Conservation (phyloP, 495 filamentous ascomycete genomes). For the Cercophora samala region DNA sequence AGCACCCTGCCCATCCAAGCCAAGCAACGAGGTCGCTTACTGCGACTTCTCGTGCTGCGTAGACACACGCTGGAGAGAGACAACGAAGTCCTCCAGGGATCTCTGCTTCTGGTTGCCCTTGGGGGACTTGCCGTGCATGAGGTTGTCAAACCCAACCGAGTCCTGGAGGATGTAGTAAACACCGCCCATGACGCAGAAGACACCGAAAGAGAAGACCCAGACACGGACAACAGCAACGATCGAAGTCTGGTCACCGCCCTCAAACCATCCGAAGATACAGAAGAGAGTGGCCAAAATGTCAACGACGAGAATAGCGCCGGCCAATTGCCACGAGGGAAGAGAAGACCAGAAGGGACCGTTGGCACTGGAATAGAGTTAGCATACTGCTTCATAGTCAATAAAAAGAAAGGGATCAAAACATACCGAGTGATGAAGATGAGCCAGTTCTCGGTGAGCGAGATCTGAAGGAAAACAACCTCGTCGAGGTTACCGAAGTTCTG, state of each 20-base stretch:
- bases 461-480: slow-evolving; percentile 82
- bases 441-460: slow-evolving; percentile 92
- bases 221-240: slow-evolving; percentile 79
- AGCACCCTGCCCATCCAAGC: slow-evolving; percentile 5
- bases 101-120: slow-evolving; percentile 72
- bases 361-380: slow-evolving; percentile 46
- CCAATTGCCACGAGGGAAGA: slow-evolving; percentile 76
- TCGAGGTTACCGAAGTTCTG: slow-evolving; percentile 82
- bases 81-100: slow-evolving; percentile 79
- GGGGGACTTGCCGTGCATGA: slow-evolving; percentile 84
- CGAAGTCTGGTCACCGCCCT: slow-evolving; percentile 56
- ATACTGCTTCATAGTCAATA: background rate
- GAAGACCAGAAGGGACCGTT: slow-evolving; percentile 83
- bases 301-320: slow-evolving; percentile 71
- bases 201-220: slow-evolving; percentile 85
- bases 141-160: slow-evolving; percentile 75
- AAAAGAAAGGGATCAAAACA: background rate
- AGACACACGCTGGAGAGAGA: slow-evolving; percentile 80
- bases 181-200: slow-evolving; percentile 59
- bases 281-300: slow-evolving; percentile 81
- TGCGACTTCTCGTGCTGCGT: slow-evolving; percentile 77
- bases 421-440: slow-evolving; percentile 85
- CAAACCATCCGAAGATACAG: slow-evolving; percentile 78
- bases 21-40: slow-evolving; percentile 39
- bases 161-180: slow-evolving; percentile 74